A percentile compares a stretch with the other conserved stretches of the same genome.
phyloP scores from a whole-genome alignment of 495 filamentous ascomycete species.

The Talaromyces nanjingensis region DNA sequence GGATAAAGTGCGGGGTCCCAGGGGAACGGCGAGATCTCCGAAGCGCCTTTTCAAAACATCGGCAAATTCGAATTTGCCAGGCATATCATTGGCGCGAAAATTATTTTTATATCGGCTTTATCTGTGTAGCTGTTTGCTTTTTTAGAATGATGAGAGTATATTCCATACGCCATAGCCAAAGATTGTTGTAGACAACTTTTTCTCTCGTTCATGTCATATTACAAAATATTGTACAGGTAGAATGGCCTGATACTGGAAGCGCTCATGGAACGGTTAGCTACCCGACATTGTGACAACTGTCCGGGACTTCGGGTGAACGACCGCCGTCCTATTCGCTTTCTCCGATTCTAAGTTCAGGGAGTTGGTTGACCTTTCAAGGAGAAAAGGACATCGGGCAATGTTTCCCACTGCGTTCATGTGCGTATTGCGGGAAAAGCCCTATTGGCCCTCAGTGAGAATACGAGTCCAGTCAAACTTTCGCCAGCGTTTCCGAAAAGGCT shows the following conservation, averaged over 20 bases:
- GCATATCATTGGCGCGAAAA: background rate
- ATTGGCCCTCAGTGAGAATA: conserved; percentile 54
- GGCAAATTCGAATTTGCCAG: no score
- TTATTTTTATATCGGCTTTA: background rate
- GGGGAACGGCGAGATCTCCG: background rate
- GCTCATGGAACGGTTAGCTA: background rate
- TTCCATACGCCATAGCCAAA: background rate
- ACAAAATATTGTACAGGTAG: background rate
- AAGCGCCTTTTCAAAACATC: background rate
- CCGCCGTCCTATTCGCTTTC: no score
- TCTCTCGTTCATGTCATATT: background rate
- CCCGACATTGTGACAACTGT: background rate
- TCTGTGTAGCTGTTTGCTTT: background rate
- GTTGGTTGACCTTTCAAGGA: no score
- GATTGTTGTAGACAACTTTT: background rate
- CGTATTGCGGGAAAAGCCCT: background rate
- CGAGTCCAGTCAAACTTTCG: conserved; percentile 94
- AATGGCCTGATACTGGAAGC: background rate
- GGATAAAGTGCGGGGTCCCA: background rate
- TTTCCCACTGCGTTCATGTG: no score
- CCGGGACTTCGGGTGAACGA: no score
- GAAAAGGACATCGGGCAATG: no score
- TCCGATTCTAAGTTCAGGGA: no score
- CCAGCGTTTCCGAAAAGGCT: conserved; percentile 79
- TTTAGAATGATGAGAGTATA: background rate